Base-by-base conservation (phyloP, 225 moss, liverwort and hornwort genomes). In the Takakia lepidozioides region DNA sequence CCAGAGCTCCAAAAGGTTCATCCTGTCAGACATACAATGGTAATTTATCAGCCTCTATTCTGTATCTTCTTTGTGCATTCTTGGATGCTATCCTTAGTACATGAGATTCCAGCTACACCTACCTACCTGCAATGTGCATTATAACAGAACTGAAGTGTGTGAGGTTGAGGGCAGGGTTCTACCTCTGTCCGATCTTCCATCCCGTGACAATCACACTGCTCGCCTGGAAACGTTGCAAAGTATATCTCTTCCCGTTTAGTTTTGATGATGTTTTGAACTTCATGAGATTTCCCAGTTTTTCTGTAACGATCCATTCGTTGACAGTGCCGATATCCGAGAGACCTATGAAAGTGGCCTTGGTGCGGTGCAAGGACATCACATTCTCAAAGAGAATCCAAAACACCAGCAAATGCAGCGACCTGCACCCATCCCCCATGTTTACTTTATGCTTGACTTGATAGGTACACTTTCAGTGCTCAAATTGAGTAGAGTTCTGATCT, bases 361-460 rank as follows among this genome's bases (percentile, higher is more conserved):
- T 92, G 29, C 87, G 65, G 46, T 92, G 87, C 49, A 92, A 72
- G 1, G 87, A 81, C 91, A 92, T 92, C 3, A 92, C 91, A 24
- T 92, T 92, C 43, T 92, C 91, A 30, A 92, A 92, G 2, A 92
- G 56, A 37, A 92, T 87, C 87, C 91, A 92, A 67, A 92, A 92
- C 21, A 87, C 87, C 18, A 92, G 48, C 68, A 92, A 67, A 57
- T 92, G 91, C 28, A 92, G 38, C 0, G 91, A 92, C 32, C 87
- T 92, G 80, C 22, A 59, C 0, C 36, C 3, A 13, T 9, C 10
- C 36, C 16, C 1, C 22, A 1, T 29, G 34, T 10, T 15, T n/a
- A 19, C 15, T 15, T 46, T 13, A 51, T 11, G 0, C 25, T 4
- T 9, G 14, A 23, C 5, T n/a, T n/a, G n/a, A n/a, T n/a, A n/a